Conservation (phyloP, 2,329 filamentous ascomycete genomes). For the Amauroascus verrucosus region DNA sequence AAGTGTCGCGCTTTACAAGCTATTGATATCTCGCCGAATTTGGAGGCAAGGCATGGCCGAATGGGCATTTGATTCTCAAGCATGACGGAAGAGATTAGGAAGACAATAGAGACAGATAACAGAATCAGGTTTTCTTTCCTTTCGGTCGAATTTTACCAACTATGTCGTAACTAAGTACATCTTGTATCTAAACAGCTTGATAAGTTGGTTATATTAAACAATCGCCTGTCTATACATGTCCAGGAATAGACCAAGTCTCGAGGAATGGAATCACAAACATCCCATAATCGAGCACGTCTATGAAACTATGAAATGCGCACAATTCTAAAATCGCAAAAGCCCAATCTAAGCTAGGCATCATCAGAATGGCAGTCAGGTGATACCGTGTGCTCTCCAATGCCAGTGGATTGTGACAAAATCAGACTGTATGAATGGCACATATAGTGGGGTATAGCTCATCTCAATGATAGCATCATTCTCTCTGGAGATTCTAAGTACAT, state of each 20-base stretch:
- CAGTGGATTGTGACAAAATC: neutral
- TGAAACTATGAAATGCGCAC: neutral
- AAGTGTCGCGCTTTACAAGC: too few species aligned
- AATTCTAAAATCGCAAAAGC: neutral
- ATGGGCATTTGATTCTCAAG: too few species aligned
- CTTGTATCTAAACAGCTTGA: too few species aligned
- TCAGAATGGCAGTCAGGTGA: neutral
- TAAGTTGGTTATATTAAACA: neutral
- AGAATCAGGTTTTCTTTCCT: neutral
- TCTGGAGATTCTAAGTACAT: slow-evolving; percentile 74
- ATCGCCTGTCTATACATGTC: neutral
- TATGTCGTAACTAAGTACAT: too few species aligned
- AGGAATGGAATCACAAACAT: neutral
- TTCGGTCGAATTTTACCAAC: neutral
- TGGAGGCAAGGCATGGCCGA: too few species aligned
- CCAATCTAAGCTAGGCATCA: neutral
- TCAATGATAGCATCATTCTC: slow-evolving; percentile 71
- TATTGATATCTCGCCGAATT: too few species aligned
- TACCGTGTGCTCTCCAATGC: neutral
- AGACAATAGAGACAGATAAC: too few species aligned
- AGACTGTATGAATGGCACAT: neutral
- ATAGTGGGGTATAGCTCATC: slow-evolving; percentile 40
- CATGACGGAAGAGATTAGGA: too few species aligned
- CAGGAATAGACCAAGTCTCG: neutral
- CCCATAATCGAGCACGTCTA: neutral